Evolutionary conservation across 768 basidiomycete species (phyloP).

Genomic region (Naematelia aurantialba): DNA sequence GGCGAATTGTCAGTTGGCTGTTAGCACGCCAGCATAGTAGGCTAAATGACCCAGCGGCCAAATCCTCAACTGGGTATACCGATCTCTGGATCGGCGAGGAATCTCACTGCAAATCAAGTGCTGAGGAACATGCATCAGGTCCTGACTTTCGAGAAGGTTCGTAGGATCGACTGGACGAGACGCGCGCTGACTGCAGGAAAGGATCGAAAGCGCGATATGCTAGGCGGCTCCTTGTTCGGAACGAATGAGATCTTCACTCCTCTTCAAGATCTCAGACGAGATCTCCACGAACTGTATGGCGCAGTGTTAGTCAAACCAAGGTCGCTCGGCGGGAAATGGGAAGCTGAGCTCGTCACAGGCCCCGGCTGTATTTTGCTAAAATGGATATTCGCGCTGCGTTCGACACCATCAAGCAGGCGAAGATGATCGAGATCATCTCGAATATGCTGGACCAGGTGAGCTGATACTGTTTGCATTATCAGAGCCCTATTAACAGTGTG

Average conservation of each 20-base stretch:
- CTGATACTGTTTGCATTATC: constrained; percentile 37
- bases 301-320: constrained; percentile 55
- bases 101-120: constrained; percentile 72
- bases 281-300: constrained; percentile 52
- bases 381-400: constrained; percentile 94
- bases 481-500: constrained; percentile 45
- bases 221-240: constrained; percentile 79
- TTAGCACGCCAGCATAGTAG: constrained; percentile 1
- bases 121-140: constrained; percentile 81
- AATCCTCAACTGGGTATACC: constrained; percentile 4
- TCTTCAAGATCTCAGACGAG: constrained; percentile 66
- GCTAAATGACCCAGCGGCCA: constrained; percentile 12
- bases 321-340: background rate
- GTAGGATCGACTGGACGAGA: constrained; percentile 10
- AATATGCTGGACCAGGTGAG: constrained; percentile 60
- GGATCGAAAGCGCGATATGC: constrained; percentile 61
- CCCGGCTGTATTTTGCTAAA: constrained; percentile 90
- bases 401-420: constrained; percentile 89
- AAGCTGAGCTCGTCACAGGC: constrained; percentile 54
- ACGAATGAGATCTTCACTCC: constrained; percentile 74
- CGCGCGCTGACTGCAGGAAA: constrained; percentile 43
- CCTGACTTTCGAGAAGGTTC: constrained; percentile 79
- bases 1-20: constrained; percentile 25
- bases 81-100: background rate
- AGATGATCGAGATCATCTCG: constrained; percentile 70